Base-by-base conservation (phyloP, 768 basidiomycete species). In the Mycena kentingensis region DNA sequence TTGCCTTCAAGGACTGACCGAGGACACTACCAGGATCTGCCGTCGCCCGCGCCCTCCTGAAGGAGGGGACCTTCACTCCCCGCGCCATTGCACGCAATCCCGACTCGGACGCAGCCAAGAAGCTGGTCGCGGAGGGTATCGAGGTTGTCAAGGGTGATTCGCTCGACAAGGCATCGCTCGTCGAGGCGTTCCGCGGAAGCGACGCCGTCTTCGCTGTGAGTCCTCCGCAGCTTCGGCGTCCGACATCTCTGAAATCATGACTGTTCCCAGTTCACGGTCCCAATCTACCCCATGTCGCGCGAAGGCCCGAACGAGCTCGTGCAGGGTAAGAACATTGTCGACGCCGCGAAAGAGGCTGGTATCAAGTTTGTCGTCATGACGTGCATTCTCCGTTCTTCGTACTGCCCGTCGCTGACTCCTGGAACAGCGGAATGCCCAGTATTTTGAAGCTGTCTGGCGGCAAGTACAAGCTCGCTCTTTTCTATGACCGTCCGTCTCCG, bases 11-110 rank as follows among this genome's bases (percentile, higher is more conserved):
- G n/a, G n/a, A n/a, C n/a, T n/a, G n/a, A n/a, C n/a, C n/a, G n/a
- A n/a, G n/a, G n/a, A n/a, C n/a, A n/a, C n/a, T n/a, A n/a, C n/a
- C 32, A 68, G 65, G 52, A 59, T 61, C 31, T 66, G 16, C 50
- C 11, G 51, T 55, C 16, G 16, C 43, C 10, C 5, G 19, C 2
- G 53, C 53, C 2, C 37, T 55, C n/a, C 27, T 55, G 24, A 41
- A 41, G 15, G 53, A 55, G 22, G 48, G 48, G 3, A 55, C 53
- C 35, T 55, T 55, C 41, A 32, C 28, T 3, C 53, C 53, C 13
- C 47, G 53, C 3, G 53, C 53, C 2, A 50, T 55, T 31, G 29
- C 26, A 3, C 46, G 53, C 4, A 35, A 55, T 25, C 37, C 41
- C 5, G 29, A 31, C 6, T 49, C 48, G 7, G 53, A 55, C 15